phyloP scores from a whole-genome alignment of 305 asterid species.

The Striga hermonthica region DNA sequence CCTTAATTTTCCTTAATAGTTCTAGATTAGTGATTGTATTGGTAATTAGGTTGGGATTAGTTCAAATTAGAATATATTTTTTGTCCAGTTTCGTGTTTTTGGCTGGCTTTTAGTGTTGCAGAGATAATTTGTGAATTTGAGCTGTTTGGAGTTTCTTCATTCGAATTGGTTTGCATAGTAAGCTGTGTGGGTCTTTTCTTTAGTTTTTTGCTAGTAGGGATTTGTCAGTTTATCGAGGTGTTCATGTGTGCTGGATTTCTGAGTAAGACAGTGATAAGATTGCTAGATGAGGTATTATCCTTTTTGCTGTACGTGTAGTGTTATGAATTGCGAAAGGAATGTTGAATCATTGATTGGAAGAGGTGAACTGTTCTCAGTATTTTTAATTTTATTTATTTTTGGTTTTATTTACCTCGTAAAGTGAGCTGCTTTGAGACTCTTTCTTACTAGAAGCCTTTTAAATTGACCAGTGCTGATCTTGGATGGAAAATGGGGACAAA shows the following conservation, averaged over 20 bases:
- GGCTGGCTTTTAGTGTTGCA: no score
- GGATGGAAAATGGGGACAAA: conserved; percentile 17
- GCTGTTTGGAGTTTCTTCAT: neutral
- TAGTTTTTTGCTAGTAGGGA: neutral
- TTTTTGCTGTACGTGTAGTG: conserved; percentile 20
- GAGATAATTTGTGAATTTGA: conserved; percentile 18
- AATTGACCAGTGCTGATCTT: conserved; percentile 7
- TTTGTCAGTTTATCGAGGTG: conserved; percentile 12
- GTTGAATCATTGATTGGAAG: conserved; percentile 27
- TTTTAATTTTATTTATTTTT: neutral
- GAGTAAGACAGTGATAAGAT: conserved; percentile 8
- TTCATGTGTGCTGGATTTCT: conserved; percentile 29
- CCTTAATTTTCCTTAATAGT: neutral
- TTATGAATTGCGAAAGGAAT: conserved; percentile 15
- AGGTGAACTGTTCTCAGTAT: conserved; percentile 14
- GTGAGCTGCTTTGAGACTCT: conserved; percentile 3
- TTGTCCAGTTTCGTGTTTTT: no score
- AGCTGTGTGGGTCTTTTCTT: conserved; percentile 16
- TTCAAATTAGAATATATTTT: neutral
- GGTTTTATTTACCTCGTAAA: neutral
- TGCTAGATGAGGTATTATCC: neutral
- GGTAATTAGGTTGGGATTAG: conserved; percentile 22
- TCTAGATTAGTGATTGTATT: conserved; percentile 28
- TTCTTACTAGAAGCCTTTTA: neutral
- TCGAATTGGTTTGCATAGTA: conserved; percentile 14